A percentile compares a stretch with the other conserved stretches of the same genome.
Conservation (phyloP, 1,284 basidiomycete genomes). For the Cutaneotrichosporon sp. region DNA sequence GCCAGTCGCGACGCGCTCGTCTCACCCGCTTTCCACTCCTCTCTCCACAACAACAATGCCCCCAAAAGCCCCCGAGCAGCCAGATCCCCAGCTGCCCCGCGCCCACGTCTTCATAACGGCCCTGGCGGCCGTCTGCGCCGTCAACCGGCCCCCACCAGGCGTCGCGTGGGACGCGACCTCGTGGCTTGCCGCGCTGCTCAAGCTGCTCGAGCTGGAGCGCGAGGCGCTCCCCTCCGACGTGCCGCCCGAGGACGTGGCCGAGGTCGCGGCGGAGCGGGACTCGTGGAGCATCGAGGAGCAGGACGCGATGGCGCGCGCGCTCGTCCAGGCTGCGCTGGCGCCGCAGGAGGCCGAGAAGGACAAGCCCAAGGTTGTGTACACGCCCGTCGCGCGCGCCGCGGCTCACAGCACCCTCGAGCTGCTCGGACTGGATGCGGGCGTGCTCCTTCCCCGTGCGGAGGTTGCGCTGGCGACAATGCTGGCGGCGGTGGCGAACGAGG, state of each 20-base stretch:
- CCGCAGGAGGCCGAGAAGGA: slow-evolving; percentile 21
- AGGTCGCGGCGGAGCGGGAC: slow-evolving; percentile 30
- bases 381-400: slow-evolving; percentile 50
- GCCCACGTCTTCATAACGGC: slow-evolving; percentile 36
- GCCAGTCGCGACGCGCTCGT: background rate
- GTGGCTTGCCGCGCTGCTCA: slow-evolving; percentile 44
- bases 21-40: too few species aligned
- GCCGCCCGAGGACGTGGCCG: slow-evolving; percentile 30
- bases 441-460: slow-evolving; percentile 50
- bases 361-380: slow-evolving; percentile 39
- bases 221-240: slow-evolving; percentile 38
- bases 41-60: background rate
- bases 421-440: slow-evolving; percentile 42
- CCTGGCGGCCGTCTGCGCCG: slow-evolving; percentile 39
- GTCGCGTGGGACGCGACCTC: slow-evolving; percentile 17
- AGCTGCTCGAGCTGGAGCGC: slow-evolving; percentile 41
- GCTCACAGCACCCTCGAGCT: slow-evolving; percentile 44
- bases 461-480: slow-evolving; percentile 49
- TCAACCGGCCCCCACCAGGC: slow-evolving; percentile 24
- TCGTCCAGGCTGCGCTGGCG: slow-evolving; percentile 45
- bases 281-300: slow-evolving; percentile 37
- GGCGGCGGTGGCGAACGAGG: slow-evolving; percentile 46
- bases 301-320: slow-evolving; percentile 32
- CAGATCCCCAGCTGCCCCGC: slow-evolving; percentile 15
- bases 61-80: slow-evolving; percentile 2